Conservation (phyloP, 2,329 filamentous ascomycete species). For the Aspergillus sergii region DNA sequence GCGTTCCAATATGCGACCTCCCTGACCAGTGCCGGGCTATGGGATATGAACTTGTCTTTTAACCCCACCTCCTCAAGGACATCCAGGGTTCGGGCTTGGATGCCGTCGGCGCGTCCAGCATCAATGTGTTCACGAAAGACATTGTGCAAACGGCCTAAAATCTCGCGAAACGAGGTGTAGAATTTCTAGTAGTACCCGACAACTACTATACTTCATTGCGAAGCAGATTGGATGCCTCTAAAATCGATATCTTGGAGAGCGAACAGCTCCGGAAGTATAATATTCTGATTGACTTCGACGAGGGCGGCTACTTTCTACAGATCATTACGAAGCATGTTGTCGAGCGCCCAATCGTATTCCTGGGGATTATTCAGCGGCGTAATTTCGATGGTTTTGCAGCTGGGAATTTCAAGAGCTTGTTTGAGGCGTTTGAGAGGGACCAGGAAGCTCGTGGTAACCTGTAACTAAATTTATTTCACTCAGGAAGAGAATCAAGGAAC, state of each 20-base stretch:
- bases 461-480: too few species aligned
- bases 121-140: constrained; percentile 57
- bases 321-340: constrained; percentile 81
- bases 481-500: too few species aligned
- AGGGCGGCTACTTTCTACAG: constrained; percentile 76
- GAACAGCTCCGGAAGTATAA: constrained; percentile 72
- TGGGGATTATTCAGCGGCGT: constrained; percentile 90
- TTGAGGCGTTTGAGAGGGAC: constrained; percentile 72
- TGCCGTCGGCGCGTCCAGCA: too few species aligned
- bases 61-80: too few species aligned
- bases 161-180: constrained; percentile 75
- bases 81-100: too few species aligned
- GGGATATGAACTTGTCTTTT: too few species aligned
- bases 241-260: constrained; percentile 59
- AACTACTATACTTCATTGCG: constrained; percentile 68
- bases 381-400: constrained; percentile 88
- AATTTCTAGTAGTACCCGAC: constrained; percentile 82
- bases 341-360: constrained; percentile 90
- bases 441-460: neutral
- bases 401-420: constrained; percentile 89
- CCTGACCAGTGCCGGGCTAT: too few species aligned
- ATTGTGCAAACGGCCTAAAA: constrained; percentile 73
- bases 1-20: too few species aligned
- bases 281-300: constrained; percentile 90
- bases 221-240: too few species aligned